Evolutionary conservation across 768 basidiomycete genomes (phyloP).

Genomic region (Russula olivacea): DNA sequence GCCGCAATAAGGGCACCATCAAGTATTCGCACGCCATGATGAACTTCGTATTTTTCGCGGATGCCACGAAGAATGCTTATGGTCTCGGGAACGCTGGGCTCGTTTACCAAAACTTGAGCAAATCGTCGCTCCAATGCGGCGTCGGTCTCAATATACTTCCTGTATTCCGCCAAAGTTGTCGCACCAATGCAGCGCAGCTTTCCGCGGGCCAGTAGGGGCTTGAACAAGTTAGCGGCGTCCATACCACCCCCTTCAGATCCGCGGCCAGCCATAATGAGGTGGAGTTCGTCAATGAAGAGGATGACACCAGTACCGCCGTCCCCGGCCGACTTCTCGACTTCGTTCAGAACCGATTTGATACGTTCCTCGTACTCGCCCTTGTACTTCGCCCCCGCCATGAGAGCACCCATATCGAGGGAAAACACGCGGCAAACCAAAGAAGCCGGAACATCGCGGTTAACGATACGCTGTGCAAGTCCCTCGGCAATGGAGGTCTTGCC

Average conservation of each 20-base stretch:
- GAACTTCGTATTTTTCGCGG: slow-evolving; percentile 83
- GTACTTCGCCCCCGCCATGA: slow-evolving; percentile 90
- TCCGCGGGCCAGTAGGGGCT: slow-evolving; percentile 84
- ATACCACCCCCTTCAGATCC: slow-evolving; percentile 82
- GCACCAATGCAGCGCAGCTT: slow-evolving; percentile 79
- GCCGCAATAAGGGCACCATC: slow-evolving; percentile 87
- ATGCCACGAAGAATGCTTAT: slow-evolving; percentile 94
- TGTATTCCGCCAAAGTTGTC: slow-evolving; percentile 87
- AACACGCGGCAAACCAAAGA: slow-evolving; percentile 68
- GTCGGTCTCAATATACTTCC: slow-evolving; percentile 91
- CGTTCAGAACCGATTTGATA: slow-evolving; percentile 85
- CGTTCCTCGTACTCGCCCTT: slow-evolving; percentile 98
- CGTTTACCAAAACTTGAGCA: slow-evolving; percentile 89
- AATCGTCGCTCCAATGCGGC: slow-evolving; percentile 87
- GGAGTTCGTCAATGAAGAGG: slow-evolving; percentile 92
- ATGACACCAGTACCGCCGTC: slow-evolving; percentile 69
- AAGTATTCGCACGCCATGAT: slow-evolving; percentile 83
- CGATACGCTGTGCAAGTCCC: slow-evolving; percentile 91
- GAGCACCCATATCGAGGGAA: slow-evolving; percentile 90
- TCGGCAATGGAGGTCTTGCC: slow-evolving; percentile 96
- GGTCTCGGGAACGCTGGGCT: slow-evolving; percentile 82
- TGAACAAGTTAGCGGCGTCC: slow-evolving; percentile 91
- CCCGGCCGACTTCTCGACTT: slow-evolving; percentile 83
- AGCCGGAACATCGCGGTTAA: slow-evolving; percentile 86
- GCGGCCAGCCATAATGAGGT: slow-evolving; percentile 88